These are phyloP conservation scores for Lodderomyces beijingensis DNA, from an alignment of 1,139 yeast species.

Conservation along the genomic window DNA sequence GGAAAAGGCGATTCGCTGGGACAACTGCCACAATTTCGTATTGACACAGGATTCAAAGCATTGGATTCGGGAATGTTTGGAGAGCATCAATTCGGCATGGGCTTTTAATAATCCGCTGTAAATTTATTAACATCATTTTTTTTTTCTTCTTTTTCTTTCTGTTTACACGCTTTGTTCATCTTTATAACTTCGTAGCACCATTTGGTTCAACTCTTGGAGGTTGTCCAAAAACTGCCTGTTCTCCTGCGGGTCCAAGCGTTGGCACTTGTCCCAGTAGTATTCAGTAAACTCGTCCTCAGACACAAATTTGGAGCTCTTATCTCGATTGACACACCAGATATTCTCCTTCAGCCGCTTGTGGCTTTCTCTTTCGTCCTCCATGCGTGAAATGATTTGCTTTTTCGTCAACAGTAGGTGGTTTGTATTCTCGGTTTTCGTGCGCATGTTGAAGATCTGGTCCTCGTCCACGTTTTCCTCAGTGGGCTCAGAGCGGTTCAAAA, in stretches of 20 bases:
- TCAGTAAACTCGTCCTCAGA: slow-evolving; percentile 56
- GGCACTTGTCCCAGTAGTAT: slow-evolving; percentile 52
- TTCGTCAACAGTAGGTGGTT: slow-evolving; percentile 29
- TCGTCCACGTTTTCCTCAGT: slow-evolving; percentile 23
- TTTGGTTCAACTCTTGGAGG: slow-evolving; percentile 51
- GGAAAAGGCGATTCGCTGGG: slow-evolving; percentile 64
- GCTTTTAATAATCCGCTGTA: slow-evolving; percentile 32
- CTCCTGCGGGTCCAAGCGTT: slow-evolving; percentile 45
- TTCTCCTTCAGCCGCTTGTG: slow-evolving; percentile 75
- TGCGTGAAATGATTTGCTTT: slow-evolving; percentile 62
- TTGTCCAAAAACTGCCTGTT: slow-evolving; percentile 36
- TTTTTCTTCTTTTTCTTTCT: not conserved
- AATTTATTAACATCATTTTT: not conserved
- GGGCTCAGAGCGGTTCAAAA: slow-evolving; percentile 26
- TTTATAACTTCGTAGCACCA: slow-evolving; percentile 44
- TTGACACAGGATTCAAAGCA: slow-evolving; percentile 62
- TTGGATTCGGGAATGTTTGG: slow-evolving; percentile 67
- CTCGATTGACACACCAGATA: slow-evolving; percentile 63
- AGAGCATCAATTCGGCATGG: slow-evolving; percentile 61
- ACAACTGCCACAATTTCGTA: slow-evolving; percentile 53
- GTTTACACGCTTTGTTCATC: slow-evolving; percentile 24
- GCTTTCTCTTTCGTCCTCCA: slow-evolving; percentile 85
- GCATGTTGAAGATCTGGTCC: slow-evolving; percentile 27
- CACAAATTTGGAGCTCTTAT: slow-evolving; percentile 31
- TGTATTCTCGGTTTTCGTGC: slow-evolving; percentile 19